Evolutionary conservation across 306 rosid genomes (phyloP), one percentile per base, ranked within the genome.

Genomic region (Begonia loranthoides): DNA sequence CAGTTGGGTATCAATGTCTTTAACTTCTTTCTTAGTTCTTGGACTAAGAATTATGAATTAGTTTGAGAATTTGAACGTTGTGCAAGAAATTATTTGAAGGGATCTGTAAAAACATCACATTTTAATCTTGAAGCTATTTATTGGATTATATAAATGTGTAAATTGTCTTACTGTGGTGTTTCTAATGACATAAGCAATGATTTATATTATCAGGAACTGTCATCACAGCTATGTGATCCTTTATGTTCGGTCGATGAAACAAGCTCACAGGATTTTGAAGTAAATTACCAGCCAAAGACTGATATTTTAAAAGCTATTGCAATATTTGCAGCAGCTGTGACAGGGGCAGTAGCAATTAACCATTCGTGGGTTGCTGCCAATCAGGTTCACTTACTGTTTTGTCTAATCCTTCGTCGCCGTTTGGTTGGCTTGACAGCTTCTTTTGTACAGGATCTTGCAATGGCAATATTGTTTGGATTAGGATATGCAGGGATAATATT

Each of bases 401-500:
- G 36, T 19, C 36, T 3, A 28, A 28, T 4, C 36, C 4, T 28
- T 28, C 3, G 36, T 5, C 7, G 6, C 3, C 1, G 13, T n/a
- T 43, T 43, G 13, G 47, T 43, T 43, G 47, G 47, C 15, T 43
- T 43, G 10, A 10, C 14, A 15, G 36, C 36, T 28, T 67, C 16
- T 2, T 56, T 50, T 16, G 6, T 28, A 54, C 78, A 90, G 99
- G 92, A 90, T 80, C 74, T 76, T 72, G 94, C 95, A 44, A 90
- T 90, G 95, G 87, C 75, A 66, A 66, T 90, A 72, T 73, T 90
- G 39, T 90, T 90, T 72, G 83, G 79, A 56, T 53, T 86, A 66
- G 99, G 99, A 56, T 90, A 90, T 76, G 94, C 78, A 13, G 95
- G 99, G 64, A 90, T 90, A 70, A 82, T 90, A 54, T 90, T 90